phyloP scores from a whole-genome alignment of 164 flowering plant species.

The Warburgia ugandensis region DNA sequence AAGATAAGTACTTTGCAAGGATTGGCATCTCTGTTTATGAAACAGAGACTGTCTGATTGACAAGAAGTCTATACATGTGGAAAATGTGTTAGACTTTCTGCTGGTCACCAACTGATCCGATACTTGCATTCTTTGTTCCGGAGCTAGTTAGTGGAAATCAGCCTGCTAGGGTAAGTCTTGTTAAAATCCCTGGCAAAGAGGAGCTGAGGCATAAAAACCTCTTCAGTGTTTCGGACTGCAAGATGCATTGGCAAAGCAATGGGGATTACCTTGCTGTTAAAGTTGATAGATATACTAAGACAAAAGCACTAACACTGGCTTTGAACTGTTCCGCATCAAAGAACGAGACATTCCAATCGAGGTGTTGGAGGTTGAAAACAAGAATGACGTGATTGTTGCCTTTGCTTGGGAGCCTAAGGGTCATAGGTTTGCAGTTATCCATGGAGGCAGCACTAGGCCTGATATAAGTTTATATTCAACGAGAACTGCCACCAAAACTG shows the following conservation, averaged over 20 bases:
- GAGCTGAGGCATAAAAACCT: slow-evolving; percentile 96
- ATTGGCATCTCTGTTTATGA: slow-evolving; percentile 93
- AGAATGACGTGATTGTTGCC: slow-evolving; percentile 91
- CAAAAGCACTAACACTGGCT: slow-evolving; percentile 93
- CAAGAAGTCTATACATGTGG: slow-evolving; percentile 88
- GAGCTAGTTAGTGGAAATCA: slow-evolving; percentile 99
- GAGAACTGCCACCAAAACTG: slow-evolving; percentile 58
- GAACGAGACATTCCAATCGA: slow-evolving; percentile 96
- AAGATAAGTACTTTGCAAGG: slow-evolving; percentile 85
- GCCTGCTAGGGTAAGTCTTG: slow-evolving; percentile 91
- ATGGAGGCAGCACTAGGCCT: slow-evolving; percentile 84
- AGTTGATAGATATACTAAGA: slow-evolving; percentile 88
- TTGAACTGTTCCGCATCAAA: slow-evolving; percentile 92
- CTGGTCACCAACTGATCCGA: slow-evolving; percentile 96
- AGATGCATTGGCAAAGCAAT: slow-evolving; percentile 98
- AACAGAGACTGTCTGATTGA: slow-evolving; percentile 88
- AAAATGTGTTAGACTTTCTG: slow-evolving; percentile 83
- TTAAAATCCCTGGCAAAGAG: slow-evolving; percentile 85
- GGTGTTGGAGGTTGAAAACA: slow-evolving; percentile 95
- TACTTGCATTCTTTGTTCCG: slow-evolving; percentile 85
- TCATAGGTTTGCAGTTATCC: slow-evolving; percentile 92
- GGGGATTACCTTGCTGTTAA: slow-evolving; percentile 98
- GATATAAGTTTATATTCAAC: slow-evolving; percentile 61
- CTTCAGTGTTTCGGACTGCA: slow-evolving; percentile 96
- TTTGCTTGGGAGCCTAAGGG: slow-evolving; percentile 99